Percentiles rank a stretch among this genome's conserved stretches.
Evolutionary conservation across 2,329 filamentous ascomycete genomes (phyloP).

Genomic region (Colletotrichum destructivum): DNA sequence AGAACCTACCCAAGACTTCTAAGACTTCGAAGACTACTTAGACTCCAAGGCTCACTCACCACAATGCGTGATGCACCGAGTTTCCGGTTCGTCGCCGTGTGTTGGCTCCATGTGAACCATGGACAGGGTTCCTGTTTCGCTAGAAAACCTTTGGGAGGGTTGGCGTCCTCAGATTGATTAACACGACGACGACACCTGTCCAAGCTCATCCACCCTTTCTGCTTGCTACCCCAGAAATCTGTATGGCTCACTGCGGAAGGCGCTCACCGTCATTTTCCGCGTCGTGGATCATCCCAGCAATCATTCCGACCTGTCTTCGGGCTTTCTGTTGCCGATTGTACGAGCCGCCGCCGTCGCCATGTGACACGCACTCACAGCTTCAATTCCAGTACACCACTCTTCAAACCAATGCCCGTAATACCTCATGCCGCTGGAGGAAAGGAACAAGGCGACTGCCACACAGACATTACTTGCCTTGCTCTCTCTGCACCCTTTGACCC

Average conservation of each 20-base stretch:
- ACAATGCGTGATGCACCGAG: not conserved
- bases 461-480: not conserved
- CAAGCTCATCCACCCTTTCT: conserved; percentile 4
- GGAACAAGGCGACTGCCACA: not conserved
- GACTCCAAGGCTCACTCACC: not conserved
- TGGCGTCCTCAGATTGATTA: conserved; percentile 38
- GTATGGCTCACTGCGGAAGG: conserved; percentile 11
- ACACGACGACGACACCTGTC: conserved; percentile 19
- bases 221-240: no score
- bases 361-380: conserved; percentile 12
- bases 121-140: conserved; percentile 4
- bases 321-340: conserved; percentile 26
- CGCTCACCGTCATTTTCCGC: conserved; percentile 32
- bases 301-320: conserved; percentile 21
- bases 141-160: conserved; percentile 12
- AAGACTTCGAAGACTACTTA: no score
- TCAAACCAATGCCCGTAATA: conserved; percentile 9
- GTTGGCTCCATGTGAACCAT: not conserved
- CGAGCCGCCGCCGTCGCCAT: conserved; percentile 17
- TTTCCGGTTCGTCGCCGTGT: conserved; percentile 10
- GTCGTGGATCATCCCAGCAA: conserved; percentile 37
- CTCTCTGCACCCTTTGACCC: conserved; percentile 5
- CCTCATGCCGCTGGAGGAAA: not conserved
- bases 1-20: not conserved
- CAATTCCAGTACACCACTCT: not conserved